These are phyloP conservation scores for Chrysoporthe puriensis DNA, from an alignment of 2,329 filamentous ascomycete species.

Conservation along the genomic window DNA sequence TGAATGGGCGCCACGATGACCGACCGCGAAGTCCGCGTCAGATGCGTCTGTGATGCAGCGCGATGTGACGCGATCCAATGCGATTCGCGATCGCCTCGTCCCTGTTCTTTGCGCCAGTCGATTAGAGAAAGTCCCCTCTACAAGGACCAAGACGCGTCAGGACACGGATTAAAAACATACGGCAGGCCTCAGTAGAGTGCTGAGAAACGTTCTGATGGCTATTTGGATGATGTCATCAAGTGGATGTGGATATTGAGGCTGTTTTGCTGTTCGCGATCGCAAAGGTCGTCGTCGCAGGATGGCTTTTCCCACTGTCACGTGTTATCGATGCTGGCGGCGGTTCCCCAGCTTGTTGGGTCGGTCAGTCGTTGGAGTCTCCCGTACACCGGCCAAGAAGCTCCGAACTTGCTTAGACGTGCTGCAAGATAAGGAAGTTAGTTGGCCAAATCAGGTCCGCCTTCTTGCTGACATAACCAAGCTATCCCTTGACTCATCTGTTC, in stretches of 20 bases:
- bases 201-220: conserved; percentile 23
- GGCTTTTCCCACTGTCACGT: conserved; percentile 27
- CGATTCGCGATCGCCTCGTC: conserved; percentile 1
- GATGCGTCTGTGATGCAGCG: not conserved
- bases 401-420: not conserved
- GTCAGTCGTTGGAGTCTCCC: no score
- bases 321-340: conserved; percentile 11
- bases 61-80: not conserved
- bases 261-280: conserved; percentile 21
- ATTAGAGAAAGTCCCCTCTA: not conserved
- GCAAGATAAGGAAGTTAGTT: not conserved
- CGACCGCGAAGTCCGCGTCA: conserved; percentile 10
- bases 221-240: conserved; percentile 27
- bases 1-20: conserved; percentile 42
- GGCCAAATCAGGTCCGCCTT: not conserved
- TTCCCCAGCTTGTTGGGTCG: conserved; percentile 12
- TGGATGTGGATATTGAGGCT: conserved; percentile 28
- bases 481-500: not conserved
- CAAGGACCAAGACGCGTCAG: conserved; percentile 8
- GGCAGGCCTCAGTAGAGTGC: conserved; percentile 9
- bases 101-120: not conserved
- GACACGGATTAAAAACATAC: conserved; percentile 22
- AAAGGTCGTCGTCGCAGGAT: conserved; percentile 24
- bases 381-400: no score
- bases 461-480: not conserved